Conservation (phyloP, 495 filamentous ascomycete species). For the Parachaetomium inaequale region DNA sequence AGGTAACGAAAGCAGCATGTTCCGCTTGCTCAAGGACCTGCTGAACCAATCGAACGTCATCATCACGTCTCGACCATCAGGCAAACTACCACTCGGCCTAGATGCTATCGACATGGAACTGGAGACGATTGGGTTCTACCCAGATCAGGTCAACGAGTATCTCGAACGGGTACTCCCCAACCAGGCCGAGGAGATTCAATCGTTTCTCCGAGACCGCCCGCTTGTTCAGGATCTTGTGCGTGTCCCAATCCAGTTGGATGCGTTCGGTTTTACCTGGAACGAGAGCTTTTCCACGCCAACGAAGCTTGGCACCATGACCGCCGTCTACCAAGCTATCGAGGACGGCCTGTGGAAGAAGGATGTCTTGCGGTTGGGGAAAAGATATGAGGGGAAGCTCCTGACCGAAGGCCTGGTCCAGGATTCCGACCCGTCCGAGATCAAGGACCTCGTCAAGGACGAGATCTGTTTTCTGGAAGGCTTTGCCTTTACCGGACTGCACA, state of each 20-base stretch:
- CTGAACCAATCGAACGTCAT: slow-evolving; percentile 38
- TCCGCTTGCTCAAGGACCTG: slow-evolving; percentile 31
- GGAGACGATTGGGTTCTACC: slow-evolving; percentile 30
- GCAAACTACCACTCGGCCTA: slow-evolving; percentile 15
- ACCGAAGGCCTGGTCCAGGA: slow-evolving; percentile 1
- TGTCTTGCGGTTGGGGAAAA: slow-evolving; percentile 33
- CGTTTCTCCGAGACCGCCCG: slow-evolving; percentile 34
- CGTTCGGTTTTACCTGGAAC: slow-evolving; percentile 44
- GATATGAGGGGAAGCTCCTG: slow-evolving; percentile 22
- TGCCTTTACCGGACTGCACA: slow-evolving; percentile 40
- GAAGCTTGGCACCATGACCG: slow-evolving; percentile 39
- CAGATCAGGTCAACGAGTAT: slow-evolving; percentile 10
- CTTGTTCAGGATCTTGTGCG: slow-evolving; percentile 40
- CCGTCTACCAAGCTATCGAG: slow-evolving; percentile 41
- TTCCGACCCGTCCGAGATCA: slow-evolving; percentile 11
- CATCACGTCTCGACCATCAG: slow-evolving; percentile 39
- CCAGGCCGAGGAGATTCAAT: slow-evolving; percentile 28
- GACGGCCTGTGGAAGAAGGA: slow-evolving; percentile 42
- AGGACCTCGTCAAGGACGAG: slow-evolving; percentile 23
- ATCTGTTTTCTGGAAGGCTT: slow-evolving; percentile 34
- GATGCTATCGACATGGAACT: slow-evolving; percentile 2
- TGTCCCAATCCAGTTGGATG: slow-evolving; percentile 49
- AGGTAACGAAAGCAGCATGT: slow-evolving; percentile 17
- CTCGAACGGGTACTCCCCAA: neutral
- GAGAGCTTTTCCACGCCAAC: slow-evolving; percentile 8